phyloP scores from a whole-genome alignment of 176 grass and related monocot genomes.

The Oryza meyeriana region DNA sequence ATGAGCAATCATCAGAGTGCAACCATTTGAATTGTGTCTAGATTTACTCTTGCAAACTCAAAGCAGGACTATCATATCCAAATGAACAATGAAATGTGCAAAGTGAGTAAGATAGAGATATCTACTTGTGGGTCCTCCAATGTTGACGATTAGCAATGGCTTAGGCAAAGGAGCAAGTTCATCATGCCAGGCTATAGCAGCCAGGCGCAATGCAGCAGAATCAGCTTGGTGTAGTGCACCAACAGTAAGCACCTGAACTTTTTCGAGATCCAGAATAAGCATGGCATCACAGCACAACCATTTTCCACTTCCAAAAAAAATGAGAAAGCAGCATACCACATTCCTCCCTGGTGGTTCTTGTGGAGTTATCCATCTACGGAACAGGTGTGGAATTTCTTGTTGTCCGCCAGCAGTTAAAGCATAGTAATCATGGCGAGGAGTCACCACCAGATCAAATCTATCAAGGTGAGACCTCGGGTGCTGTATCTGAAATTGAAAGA shows the following conservation, averaged over 20 bases:
- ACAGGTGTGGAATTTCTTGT: slow-evolving; percentile 59
- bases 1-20: not conserved
- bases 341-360: slow-evolving; percentile 67
- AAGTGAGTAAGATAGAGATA: slow-evolving; percentile 13
- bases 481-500: slow-evolving; percentile 68
- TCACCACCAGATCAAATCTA: slow-evolving; percentile 90
- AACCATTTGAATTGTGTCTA: not conserved
- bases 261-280: slow-evolving; percentile 21
- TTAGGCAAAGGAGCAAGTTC: slow-evolving; percentile 84
- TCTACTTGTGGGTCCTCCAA: slow-evolving; percentile 80
- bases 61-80: not conserved
- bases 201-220: slow-evolving; percentile 70
- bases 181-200: slow-evolving; percentile 85
- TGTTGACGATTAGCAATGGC: slow-evolving; percentile 79
- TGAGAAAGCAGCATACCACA: slow-evolving; percentile 57
- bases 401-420: slow-evolving; percentile 74
- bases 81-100: not conserved
- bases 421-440: slow-evolving; percentile 93
- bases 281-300: not conserved
- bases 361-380: slow-evolving; percentile 81
- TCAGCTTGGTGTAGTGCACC: slow-evolving; percentile 91
- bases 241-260: slow-evolving; percentile 69
- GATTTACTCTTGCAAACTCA: slow-evolving; percentile 12
- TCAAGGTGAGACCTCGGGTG: slow-evolving; percentile 76
- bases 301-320: not conserved